Percentiles rank a stretch among this genome's conserved stretches.
phyloP scores from a whole-genome alignment of 352 stramenopile genomes.

The Phytophthora vignae region DNA sequence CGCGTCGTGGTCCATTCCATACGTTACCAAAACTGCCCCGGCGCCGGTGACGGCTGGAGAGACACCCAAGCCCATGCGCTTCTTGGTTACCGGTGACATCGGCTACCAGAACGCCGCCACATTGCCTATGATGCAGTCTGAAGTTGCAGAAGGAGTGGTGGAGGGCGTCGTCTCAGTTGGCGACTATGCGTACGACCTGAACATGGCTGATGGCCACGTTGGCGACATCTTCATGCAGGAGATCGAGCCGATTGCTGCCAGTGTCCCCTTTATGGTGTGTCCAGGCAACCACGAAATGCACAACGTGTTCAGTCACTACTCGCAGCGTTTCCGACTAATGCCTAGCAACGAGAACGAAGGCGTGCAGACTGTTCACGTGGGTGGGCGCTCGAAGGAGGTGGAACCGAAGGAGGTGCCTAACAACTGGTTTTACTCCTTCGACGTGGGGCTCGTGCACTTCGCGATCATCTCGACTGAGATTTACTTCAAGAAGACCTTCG shows the following conservation, averaged over 20 bases:
- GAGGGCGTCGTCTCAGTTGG: slow-evolving; percentile 89
- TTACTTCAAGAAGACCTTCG: slow-evolving; percentile 83
- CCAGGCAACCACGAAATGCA: slow-evolving; percentile 93
- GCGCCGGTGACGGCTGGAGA: slow-evolving; percentile 21
- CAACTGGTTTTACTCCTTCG: slow-evolving; percentile 92
- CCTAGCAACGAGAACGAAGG: slow-evolving; percentile 80
- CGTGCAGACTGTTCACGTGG: slow-evolving; percentile 52
- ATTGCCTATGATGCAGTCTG: slow-evolving; percentile 90
- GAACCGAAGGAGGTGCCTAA: slow-evolving; percentile 67
- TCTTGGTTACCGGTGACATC: slow-evolving; percentile 89
- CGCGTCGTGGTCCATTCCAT: slow-evolving; percentile 80
- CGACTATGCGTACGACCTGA: slow-evolving; percentile 92
- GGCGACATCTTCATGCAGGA: slow-evolving; percentile 93
- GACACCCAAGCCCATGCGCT: slow-evolving; percentile 56
- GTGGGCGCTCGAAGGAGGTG: slow-evolving; percentile 39
- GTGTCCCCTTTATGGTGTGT: slow-evolving; percentile 91
- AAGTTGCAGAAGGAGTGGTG: slow-evolving; percentile 76
- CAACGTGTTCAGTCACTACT: slow-evolving; percentile 88
- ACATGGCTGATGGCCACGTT: slow-evolving; percentile 79
- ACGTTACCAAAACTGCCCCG: slow-evolving; percentile 77
- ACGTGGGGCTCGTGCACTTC: slow-evolving; percentile 90
- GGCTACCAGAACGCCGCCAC: slow-evolving; percentile 90
- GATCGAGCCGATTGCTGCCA: slow-evolving; percentile 85
- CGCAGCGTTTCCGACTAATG: slow-evolving; percentile 87
- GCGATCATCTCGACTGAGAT: slow-evolving; percentile 89